Evolutionary conservation across 768 basidiomycete genomes (phyloP).

Genomic region (Panaeolus papilionaceus): DNA sequence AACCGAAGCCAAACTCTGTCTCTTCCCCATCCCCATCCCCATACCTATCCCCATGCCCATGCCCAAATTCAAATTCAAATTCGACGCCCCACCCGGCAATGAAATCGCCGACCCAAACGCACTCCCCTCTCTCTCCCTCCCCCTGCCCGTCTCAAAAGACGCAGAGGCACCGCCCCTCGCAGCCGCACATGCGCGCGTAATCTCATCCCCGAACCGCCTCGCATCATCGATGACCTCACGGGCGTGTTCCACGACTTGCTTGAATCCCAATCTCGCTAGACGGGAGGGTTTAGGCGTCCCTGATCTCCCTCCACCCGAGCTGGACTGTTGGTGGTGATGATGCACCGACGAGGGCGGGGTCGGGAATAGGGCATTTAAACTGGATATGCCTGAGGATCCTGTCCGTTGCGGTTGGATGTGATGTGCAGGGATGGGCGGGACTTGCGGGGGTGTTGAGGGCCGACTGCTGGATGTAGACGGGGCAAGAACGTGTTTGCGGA

Average conservation of each 20-base stretch:
- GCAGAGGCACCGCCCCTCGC: slow-evolving; percentile 45
- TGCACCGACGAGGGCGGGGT: slow-evolving; percentile 24
- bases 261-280: slow-evolving; percentile 59
- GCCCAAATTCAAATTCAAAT: background rate
- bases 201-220: slow-evolving; percentile 58
- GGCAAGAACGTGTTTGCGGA: slow-evolving; percentile 61
- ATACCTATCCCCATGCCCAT: too few relatives aligned
- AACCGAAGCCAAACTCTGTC: background rate
- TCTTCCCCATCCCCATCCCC: background rate
- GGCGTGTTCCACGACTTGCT: slow-evolving; percentile 70
- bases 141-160: slow-evolving; percentile 23
- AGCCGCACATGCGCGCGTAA: slow-evolving; percentile 60
- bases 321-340: slow-evolving; percentile 35
- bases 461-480: slow-evolving; percentile 25
- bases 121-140: slow-evolving; percentile 30
- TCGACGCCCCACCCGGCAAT: slow-evolving; percentile 22
- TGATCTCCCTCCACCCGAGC: slow-evolving; percentile 16
- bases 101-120: slow-evolving; percentile 28
- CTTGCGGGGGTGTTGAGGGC: slow-evolving; percentile 33
- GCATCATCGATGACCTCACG: slow-evolving; percentile 57
- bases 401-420: slow-evolving; percentile 6
- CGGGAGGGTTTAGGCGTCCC: slow-evolving; percentile 56
- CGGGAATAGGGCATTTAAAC: background rate
- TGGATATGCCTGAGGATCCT: slow-evolving; percentile 21
- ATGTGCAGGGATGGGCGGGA: slow-evolving; percentile 26